phyloP scores from a whole-genome alignment of 202 grass and related monocot genomes.

The Cymbopogon flexuosus region DNA sequence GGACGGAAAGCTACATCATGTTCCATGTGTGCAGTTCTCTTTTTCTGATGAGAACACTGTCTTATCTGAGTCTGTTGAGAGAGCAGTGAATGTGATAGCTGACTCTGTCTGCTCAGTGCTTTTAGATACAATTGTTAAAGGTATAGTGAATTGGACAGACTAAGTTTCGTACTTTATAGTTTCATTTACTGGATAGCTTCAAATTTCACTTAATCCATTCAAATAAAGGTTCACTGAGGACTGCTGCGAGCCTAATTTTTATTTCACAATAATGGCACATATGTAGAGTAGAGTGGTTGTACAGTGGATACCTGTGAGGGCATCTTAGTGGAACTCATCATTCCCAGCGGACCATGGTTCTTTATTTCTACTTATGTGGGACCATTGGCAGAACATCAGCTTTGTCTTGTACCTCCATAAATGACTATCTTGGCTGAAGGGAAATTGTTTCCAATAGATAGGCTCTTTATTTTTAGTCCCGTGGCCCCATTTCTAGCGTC shows the following conservation, averaged over 20 bases:
- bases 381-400: background rate
- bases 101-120: conserved; percentile 66
- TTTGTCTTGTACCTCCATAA: background rate
- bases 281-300: background rate
- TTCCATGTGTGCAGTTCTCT: conserved; percentile 76
- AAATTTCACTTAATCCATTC: background rate
- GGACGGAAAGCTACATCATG: conserved; percentile 32
- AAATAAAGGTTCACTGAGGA: background rate
- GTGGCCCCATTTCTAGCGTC: background rate
- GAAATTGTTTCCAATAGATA: background rate
- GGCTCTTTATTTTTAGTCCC: background rate
- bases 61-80: conserved; percentile 67
- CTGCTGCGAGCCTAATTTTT: background rate
- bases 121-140: conserved; percentile 92
- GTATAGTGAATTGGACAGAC: conserved; percentile 32
- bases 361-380: background rate
- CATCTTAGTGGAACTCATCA: background rate
- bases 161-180: background rate
- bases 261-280: conserved; percentile 1
- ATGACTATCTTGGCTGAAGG: background rate
- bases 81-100: conserved; percentile 60
- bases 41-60: conserved; percentile 49
- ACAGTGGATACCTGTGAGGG: background rate
- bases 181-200: conserved; percentile 9
- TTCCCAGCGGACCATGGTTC: conserved; percentile 9